Evolutionary conservation across 2,329 filamentous ascomycete species (phyloP), one percentile per base, ranked within the genome.

Genomic region (Dothistroma septosporum): DNA sequence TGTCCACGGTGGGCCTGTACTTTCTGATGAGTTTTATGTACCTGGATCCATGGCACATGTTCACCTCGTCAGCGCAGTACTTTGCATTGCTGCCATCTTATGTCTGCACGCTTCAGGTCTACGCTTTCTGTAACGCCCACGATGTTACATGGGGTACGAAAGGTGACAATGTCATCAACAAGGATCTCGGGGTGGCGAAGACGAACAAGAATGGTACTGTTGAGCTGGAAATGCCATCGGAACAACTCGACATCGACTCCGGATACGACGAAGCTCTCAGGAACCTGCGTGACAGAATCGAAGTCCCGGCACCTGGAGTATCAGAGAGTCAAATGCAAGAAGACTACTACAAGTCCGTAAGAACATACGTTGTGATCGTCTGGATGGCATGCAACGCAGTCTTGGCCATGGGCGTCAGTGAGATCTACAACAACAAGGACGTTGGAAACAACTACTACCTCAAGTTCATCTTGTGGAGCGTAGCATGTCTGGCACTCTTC

Each of bases 131-230:
- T 81, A 99, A 99, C 79, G 96, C 93, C 0, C 94, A 99, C 83
- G 94, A 99, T 74, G 92, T 99, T 21, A 96, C 92, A 0, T 99
- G 94, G 94, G 94, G 94, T 49, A 99, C 94, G 50, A 99, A 99
- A 78, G 94, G 94, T 60, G 94, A 99, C 82, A 99, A 99, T 76
- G 87, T 96, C 37, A 88, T 94, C 70, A 88, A 91, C 76, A 97
- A 90, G 8, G 95, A 99, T 73, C 86, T 99, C 0, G 94, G 94
- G 59, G 87, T 90, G 6, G 94, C 95, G 12, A 85, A 90, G 54
- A 53, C 63, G 1, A 87, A 89, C 66, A 85, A 85, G 50, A 81
- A 82, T 53, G 84, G 87, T 61, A 91, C 88, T 0, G 94, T 99
- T 69, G 91, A 97, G 75, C 83, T 99, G 6, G 94, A 99, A 72